Base-by-base conservation (phyloP, 2,329 filamentous ascomycete species). In the Laburnicola sp. region DNA sequence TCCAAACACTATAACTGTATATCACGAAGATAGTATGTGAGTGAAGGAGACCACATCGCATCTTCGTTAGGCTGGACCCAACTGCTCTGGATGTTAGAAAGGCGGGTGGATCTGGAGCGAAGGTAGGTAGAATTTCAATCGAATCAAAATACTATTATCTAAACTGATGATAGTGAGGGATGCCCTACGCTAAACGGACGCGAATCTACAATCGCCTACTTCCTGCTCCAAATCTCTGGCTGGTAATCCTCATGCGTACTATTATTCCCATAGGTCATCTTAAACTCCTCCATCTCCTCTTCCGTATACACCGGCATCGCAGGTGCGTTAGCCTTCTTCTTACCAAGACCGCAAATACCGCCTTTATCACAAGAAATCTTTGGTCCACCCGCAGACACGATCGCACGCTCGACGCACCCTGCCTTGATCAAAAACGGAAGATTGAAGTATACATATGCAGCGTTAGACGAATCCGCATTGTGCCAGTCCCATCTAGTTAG, bases 271-370 rank as follows among this genome's bases (percentile, higher is more conserved):
- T 41, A 30, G 39, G 16, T n/a, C 27, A 16, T 41, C 39, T n/a
- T 27, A 27, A 31, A 41, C 25, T 41, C 26, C 16, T 41, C 39
- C 25, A 31, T 31, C 39, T 41, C 39, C 27, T 41, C 39, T 21
- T 10, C 4, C 26, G 39, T 41, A 31, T 41, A 41, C 39, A 27
- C 26, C 10, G 39, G 39, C 39, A 31, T 30, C 39, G 39, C 39
- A 8, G n/a, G 11, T 8, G 7, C 16, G 6, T 23, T n/a, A 10
- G 6, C 27, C 16, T 16, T 16, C 39, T 41, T 41, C 6, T 41
- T 41, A 31, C 27, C 27, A 31, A 41, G n/a, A 41, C 39, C 39
- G 39, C 39, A 41, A 10, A 41, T 30, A 41, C 39, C 26, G 7
- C 9, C 8, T 16, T 21, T 21, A n/a, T 27, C 16, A 31, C 39